phyloP scores from a whole-genome alignment of 352 stramenopile genomes.

The Phytophthora pisi region DNA sequence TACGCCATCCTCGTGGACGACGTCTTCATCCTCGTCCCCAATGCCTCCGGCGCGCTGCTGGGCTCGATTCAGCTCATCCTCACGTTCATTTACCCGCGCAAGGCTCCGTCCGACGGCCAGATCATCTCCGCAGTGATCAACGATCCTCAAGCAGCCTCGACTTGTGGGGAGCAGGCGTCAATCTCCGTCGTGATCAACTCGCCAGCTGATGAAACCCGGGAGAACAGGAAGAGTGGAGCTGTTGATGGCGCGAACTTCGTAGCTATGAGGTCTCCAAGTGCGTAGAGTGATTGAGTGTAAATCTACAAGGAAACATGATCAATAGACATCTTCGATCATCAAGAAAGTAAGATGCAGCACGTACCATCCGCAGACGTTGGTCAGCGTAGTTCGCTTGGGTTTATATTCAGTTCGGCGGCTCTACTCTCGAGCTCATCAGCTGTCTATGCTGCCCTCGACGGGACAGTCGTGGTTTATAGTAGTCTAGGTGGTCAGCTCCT shows the following conservation, averaged over 20 bases:
- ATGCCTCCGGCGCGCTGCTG: slow-evolving; percentile 37
- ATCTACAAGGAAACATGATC: background rate
- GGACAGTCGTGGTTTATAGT: background rate
- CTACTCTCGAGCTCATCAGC: slow-evolving; percentile 14
- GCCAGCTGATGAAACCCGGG: slow-evolving; percentile 13
- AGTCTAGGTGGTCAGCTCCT: slow-evolving; percentile 23
- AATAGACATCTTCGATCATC: background rate
- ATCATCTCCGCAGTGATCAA: slow-evolving; percentile 25
- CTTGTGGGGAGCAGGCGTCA: slow-evolving; percentile 14
- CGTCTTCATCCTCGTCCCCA: slow-evolving; percentile 53
- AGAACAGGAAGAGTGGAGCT: slow-evolving; percentile 13
- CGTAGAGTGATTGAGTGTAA: background rate
- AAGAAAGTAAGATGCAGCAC: background rate
- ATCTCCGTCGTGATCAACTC: slow-evolving; percentile 28
- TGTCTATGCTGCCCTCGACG: slow-evolving; percentile 1
- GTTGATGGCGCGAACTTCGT: slow-evolving; percentile 15
- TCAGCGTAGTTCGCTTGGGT: background rate
- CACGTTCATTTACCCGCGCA: slow-evolving; percentile 39
- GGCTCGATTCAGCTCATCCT: slow-evolving; percentile 37
- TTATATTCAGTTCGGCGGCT: slow-evolving; percentile 1
- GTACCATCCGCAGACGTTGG: background rate
- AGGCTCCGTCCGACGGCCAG: slow-evolving; percentile 25
- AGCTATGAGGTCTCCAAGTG: slow-evolving; percentile 19
- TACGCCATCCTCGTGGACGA: slow-evolving; percentile 38
- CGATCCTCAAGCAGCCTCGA: slow-evolving; percentile 14